Evolutionary conservation across 345 rosid genomes (phyloP), one percentile per base, ranked within the genome.

Genomic region (Lumnitzera racemosa): DNA sequence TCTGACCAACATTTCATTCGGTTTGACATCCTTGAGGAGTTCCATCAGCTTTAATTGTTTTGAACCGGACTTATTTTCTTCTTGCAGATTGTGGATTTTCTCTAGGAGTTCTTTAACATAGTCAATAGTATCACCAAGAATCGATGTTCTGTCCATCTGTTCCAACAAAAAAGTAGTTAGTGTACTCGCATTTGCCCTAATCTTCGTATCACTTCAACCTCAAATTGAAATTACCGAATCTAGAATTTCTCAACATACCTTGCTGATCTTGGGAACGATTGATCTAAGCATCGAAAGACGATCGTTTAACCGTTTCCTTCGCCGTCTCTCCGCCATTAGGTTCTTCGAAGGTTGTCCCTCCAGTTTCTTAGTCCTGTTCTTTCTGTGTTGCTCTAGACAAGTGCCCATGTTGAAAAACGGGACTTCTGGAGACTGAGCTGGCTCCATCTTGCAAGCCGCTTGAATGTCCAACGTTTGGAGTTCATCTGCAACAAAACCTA

Each of bases 61-160:
- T 43, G 56, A 53, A 52, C 74, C 83, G 61, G 57, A 61, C 61
- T 81, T 70, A 61, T 72, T 67, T 29, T 74, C 74, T 59, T 79
- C 80, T 70, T 84, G 83, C 71, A 87, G 61, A 67, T 72, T 80
- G 46, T 74, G 73, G 72, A 92, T 82, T 69, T 78, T 84, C 43
- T 71, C 77, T 56, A 79, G 65, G 53, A 87, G 89, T 72, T 84
- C 95, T 50, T 82, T 87, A 77, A 77, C 60, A 68, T 76, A 80
- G 58, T 76, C 81, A 51, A 80, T 80, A 23, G 81, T 65, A 51
- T 80, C 84, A 64, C 79, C 81, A 50, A 76, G 81, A 52, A 80
- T 80, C 20, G 81, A 80, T 47, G 78, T 74, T 55, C 81, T 62
- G 66, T 77, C 80, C 85, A 80, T 77, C 79, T 80, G 70, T 24